Percentiles rank a stretch among this genome's conserved stretches.
These are phyloP conservation scores for Bolboschoenus planiculmis DNA, from an alignment of 176 grass and related monocot species.

Conservation along the genomic window DNA sequence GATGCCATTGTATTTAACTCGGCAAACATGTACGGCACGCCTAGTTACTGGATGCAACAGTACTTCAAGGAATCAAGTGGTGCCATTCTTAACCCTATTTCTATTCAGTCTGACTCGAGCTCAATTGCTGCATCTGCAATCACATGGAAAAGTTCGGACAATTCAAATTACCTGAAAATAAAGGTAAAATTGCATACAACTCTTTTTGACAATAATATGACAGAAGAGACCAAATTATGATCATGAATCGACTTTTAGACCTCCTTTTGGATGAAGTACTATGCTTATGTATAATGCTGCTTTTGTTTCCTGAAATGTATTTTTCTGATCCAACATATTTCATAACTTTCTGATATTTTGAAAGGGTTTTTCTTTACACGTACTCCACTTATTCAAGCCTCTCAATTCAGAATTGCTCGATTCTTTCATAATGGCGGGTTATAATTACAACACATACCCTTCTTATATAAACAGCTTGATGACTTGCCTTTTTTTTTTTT, in stretches of 20 bases:
- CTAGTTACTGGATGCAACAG: slow-evolving; percentile 84
- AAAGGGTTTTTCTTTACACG: neutral
- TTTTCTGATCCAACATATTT: neutral
- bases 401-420: neutral
- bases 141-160: slow-evolving; percentile 54
- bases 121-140: slow-evolving; percentile 66
- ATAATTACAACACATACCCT: neutral
- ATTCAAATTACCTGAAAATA: slow-evolving; percentile 50
- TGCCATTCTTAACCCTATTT: slow-evolving; percentile 45
- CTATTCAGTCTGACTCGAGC: slow-evolving; percentile 42
- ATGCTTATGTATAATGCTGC: neutral
- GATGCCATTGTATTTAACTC: slow-evolving; percentile 84
- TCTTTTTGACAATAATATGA: neutral
- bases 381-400: neutral
- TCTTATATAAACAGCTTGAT: neutral
- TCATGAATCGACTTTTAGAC: neutral
- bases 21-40: slow-evolving; percentile 71
- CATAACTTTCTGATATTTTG: neutral
- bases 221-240: neutral
- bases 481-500: neutral
- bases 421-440: neutral
- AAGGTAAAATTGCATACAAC: slow-evolving; percentile 32
- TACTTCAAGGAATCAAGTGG: slow-evolving; percentile 72
- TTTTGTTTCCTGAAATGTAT: neutral
- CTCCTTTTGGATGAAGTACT: neutral